Percentiles rank a stretch among this genome's conserved stretches.
phyloP scores from a whole-genome alignment of 331 rosid species.

The Prunus yedoensis region DNA sequence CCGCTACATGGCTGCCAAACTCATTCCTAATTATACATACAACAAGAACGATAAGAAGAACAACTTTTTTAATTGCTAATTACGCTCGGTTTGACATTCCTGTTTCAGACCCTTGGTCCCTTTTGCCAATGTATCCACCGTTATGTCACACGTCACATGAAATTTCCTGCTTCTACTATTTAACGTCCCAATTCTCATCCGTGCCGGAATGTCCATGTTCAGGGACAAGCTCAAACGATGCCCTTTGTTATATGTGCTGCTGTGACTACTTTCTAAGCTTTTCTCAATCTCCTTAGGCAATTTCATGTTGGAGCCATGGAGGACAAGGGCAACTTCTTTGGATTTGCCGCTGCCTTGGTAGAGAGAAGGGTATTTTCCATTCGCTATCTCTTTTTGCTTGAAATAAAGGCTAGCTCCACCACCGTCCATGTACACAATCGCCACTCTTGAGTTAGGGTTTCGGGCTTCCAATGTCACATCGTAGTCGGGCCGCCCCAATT shows the following conservation, averaged over 20 bases:
- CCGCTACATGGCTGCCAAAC: background rate
- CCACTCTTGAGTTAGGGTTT: conserved; percentile 35
- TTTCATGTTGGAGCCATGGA: conserved; percentile 21
- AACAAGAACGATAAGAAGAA: background rate
- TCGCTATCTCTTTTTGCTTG: conserved; percentile 31
- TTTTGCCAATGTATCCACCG: conserved; percentile 43
- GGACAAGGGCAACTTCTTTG: background rate
- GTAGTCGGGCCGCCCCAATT: conserved; percentile 4
- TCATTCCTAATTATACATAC: background rate
- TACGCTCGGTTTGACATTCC: conserved; percentile 34
- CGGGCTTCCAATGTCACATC: conserved; percentile 21
- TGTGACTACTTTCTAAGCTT: conserved; percentile 23
- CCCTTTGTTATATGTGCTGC: background rate
- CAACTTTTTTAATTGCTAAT: conserved; percentile 7
- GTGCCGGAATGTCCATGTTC: conserved; percentile 26
- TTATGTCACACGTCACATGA: conserved; percentile 37
- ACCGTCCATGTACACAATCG: conserved; percentile 39
- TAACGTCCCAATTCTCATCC: conserved; percentile 28
- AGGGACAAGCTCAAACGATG: conserved; percentile 26
- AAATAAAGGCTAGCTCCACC: conserved; percentile 38
- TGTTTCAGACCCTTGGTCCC: conserved; percentile 36
- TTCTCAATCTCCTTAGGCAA: conserved; percentile 38
- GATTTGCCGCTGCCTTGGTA: conserved; percentile 20
- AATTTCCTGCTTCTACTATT: conserved; percentile 26
- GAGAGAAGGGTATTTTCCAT: conserved; percentile 28